Evolutionary conservation across 2,329 filamentous ascomycete genomes (phyloP).

Genomic region (Colletotrichum musicola): DNA sequence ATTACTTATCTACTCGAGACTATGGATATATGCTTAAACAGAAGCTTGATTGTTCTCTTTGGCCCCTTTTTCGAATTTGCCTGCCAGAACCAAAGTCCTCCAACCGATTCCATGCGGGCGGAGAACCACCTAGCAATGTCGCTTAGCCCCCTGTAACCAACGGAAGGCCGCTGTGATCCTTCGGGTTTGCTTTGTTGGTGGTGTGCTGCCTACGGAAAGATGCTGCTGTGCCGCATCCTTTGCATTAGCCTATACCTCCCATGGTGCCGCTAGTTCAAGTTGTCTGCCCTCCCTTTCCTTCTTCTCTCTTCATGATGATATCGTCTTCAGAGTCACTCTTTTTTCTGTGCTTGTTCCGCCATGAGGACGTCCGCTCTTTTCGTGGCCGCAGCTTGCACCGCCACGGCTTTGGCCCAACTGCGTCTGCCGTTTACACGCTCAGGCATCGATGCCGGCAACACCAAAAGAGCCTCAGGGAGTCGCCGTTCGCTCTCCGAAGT

Average conservation of each 20-base stretch:
- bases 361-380: constrained; percentile 23
- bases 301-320: background rate
- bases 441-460: background rate
- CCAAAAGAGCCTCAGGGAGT: background rate
- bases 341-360: background rate
- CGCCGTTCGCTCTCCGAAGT: background rate
- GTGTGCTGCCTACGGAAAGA: constrained; percentile 17
- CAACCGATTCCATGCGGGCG: background rate
- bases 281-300: background rate
- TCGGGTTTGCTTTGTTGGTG: background rate
- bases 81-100: background rate
- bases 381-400: constrained; percentile 4
- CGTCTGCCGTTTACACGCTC: constrained; percentile 16
- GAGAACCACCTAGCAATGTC: constrained; percentile 24
- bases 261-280: background rate
- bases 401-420: constrained; percentile 9
- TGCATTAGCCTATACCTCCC: background rate
- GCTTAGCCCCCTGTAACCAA: constrained; percentile 19
- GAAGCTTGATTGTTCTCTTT: constrained; percentile 1
- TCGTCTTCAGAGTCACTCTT: constrained; percentile 2
- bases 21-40: background rate
- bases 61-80: background rate
- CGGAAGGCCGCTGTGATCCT: background rate
- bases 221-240: constrained; percentile 1
- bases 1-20: background rate